phyloP scores from a whole-genome alignment of 768 basidiomycete species.

The Xerocomellus intermedius region DNA sequence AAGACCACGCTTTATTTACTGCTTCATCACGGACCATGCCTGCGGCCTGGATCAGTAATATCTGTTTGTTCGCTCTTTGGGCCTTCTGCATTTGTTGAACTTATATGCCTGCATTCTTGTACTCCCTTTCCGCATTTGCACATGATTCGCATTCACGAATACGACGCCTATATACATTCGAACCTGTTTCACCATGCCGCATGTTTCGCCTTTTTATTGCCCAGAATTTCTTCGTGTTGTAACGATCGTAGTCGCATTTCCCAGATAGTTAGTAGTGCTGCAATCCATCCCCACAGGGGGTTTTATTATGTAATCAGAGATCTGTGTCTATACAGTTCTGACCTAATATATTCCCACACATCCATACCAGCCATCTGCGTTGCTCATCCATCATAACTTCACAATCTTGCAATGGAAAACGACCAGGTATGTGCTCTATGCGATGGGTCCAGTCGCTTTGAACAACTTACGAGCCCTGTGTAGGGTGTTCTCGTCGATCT shows the following conservation, averaged over 20 bases:
- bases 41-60: constrained; percentile 28
- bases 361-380: constrained; percentile 1
- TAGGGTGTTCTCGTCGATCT: constrained; percentile 99
- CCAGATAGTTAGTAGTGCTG: not conserved
- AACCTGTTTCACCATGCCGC: constrained; percentile 8
- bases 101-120: constrained; percentile 27
- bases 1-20: constrained; percentile 17
- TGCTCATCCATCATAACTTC: constrained; percentile 1
- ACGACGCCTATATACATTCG: constrained; percentile 12
- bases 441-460: not conserved
- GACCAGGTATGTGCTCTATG: constrained; percentile 60
- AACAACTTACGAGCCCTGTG: constrained; percentile 2
- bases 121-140: constrained; percentile 15
- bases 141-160: constrained; percentile 21
- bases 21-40: constrained; percentile 32
- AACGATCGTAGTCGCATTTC: not conserved
- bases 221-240: not conserved
- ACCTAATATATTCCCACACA: constrained; percentile 28
- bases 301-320: constrained; percentile 6
- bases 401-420: constrained; percentile 74
- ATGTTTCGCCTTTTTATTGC: not conserved
- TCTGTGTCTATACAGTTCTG: constrained; percentile 32
- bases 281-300: constrained; percentile 1
- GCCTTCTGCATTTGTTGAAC: constrained; percentile 18
- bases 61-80: constrained; percentile 11